Conservation (phyloP, 192 early-diverging fungal species). For the Chytriomyces hyalinus region DNA sequence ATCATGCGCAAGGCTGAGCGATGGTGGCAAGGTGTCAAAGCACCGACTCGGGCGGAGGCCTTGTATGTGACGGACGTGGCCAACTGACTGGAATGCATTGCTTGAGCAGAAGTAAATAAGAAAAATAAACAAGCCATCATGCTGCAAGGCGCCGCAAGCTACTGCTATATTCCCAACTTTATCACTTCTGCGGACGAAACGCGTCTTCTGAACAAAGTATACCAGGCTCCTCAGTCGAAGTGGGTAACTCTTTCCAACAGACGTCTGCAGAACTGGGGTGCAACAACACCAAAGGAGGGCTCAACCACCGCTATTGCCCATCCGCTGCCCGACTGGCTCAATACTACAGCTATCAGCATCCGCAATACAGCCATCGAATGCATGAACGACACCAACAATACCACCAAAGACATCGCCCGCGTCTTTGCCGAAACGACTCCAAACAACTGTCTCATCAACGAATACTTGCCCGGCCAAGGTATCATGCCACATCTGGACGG, state of each 20-base stretch:
- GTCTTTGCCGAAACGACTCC: conserved; percentile 1
- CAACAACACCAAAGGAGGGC: neutral
- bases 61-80: neutral
- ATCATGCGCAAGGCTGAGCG: conserved; percentile 2
- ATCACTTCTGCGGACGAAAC: conserved; percentile 28
- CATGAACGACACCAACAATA: neutral
- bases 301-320: conserved; percentile 6
- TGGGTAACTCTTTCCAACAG: conserved; percentile 33
- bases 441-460: conserved; percentile 52
- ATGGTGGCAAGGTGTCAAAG: conserved; percentile 6
- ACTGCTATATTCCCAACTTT: conserved; percentile 41
- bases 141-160: conserved; percentile 16
- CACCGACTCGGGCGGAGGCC: neutral
- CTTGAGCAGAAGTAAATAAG: too few relatives aligned
- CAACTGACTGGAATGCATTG: too few relatives aligned
- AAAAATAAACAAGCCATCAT: too few relatives aligned
- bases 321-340: conserved; percentile 40
- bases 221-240: conserved; percentile 31
- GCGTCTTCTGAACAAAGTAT: conserved; percentile 18
- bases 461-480: conserved; percentile 48
- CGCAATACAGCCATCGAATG: neutral
- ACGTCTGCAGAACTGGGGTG: conserved; percentile 46
- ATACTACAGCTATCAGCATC: conserved; percentile 12
- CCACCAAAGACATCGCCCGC: neutral
- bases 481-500: conserved; percentile 57